Base-by-base conservation (phyloP, 805 yeast genomes). In the Kazachstania taianensis region DNA sequence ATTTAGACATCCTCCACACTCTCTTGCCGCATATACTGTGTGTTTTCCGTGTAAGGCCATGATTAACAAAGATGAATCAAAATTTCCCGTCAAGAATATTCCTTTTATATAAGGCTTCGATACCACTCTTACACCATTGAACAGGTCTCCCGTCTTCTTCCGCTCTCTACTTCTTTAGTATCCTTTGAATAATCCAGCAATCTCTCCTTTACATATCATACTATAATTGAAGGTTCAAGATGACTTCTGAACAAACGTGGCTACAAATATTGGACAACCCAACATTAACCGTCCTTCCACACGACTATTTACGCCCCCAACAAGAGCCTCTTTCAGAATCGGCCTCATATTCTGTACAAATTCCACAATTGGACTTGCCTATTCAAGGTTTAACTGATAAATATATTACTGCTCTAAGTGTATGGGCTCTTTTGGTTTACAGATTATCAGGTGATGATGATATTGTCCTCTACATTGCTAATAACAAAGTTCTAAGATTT, bases 371-470 rank as follows among this genome's bases (percentile, higher is more conserved):
- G 8, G 47, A 41, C 25, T 41, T 55, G 32, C 49, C 58, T n/a
- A 9, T n/a, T 4, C 37, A 45, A 5, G 34, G 41, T 23, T 37
- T 44, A 28, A 22, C 41, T 23, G 43, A 51, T 28, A 48, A 54
- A 5, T 82, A 79, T 55, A 52, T 65, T 7, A 58, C 72, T 12
- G 76, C 78, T 0, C 65, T 84, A 42, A 65, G 94, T 13, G 72
- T 72, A 1, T 82, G 78, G 61, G 73, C 80, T 17, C 74, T 80
- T 1, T 67, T 89, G 39, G 68, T 84, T 26, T 79, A 72, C 59
- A 69, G 97, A 52, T 65, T 84, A 32, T 81, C 96, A 2, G 97
- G 96, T 17, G 97, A 89, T 55, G 96, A 89, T 45, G 96, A 89
- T 50, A 78, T 92, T 34, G 78, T 81, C n/a, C 63, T 89, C 41